A percentile compares a stretch with the other conserved stretches of the same genome.
Conservation (phyloP, 768 basidiomycete species). For the Tephrocybe sp. region DNA sequence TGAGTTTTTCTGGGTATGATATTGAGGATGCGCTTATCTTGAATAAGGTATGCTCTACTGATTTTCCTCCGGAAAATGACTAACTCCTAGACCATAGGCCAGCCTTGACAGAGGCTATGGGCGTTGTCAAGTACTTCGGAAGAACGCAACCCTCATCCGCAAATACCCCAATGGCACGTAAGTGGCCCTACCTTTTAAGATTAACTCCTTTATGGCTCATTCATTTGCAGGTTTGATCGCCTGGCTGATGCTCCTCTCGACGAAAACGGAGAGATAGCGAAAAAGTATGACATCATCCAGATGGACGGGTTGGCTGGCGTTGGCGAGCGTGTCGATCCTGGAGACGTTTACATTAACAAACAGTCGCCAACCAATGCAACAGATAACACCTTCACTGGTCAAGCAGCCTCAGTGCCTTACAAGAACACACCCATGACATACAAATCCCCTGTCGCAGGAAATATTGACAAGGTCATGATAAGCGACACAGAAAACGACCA, state of each 20-base stretch:
- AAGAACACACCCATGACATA: constrained; percentile 91
- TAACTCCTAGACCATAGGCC: constrained; percentile 47
- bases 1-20: constrained; percentile 99
- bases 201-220: constrained; percentile 11
- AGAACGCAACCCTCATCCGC: constrained; percentile 90
- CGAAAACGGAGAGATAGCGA: constrained; percentile 73
- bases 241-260: constrained; percentile 88
- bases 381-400: constrained; percentile 84
- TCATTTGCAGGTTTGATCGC: constrained; percentile 72
- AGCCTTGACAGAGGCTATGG: constrained; percentile 97
- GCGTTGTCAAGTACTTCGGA: constrained; percentile 94
- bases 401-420: constrained; percentile 81
- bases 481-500: constrained; percentile 97
- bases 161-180: constrained; percentile 97
- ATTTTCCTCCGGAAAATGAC: constrained; percentile 3
- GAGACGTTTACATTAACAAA: constrained; percentile 95
- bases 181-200: constrained; percentile 32
- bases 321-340: constrained; percentile 89
- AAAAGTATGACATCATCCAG: constrained; percentile 90
- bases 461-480: constrained; percentile 97
- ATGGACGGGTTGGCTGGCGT: constrained; percentile 92
- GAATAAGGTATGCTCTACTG: constrained; percentile 62
- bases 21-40: constrained; percentile 98
- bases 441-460: constrained; percentile 89
- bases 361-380: constrained; percentile 94